These are phyloP conservation scores for Diaporthe ampelina DNA, from an alignment of 2,329 filamentous ascomycete genomes.

Conservation along the genomic window DNA sequence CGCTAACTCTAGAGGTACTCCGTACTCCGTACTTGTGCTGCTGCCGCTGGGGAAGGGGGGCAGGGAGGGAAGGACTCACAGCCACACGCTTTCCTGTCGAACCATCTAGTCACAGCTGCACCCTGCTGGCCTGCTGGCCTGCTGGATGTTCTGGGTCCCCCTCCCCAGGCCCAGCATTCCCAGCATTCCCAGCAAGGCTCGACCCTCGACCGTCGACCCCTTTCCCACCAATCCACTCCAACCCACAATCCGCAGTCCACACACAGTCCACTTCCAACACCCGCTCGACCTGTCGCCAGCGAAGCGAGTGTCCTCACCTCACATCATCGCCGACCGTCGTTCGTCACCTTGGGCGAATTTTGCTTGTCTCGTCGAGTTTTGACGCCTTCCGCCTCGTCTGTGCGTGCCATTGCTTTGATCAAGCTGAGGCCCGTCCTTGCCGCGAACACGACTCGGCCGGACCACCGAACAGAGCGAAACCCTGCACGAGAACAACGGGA, in stretches of 20 bases:
- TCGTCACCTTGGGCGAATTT: neutral
- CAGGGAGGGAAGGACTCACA: neutral
- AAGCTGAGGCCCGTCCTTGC: constrained; percentile 22
- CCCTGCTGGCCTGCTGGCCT: too few species aligned
- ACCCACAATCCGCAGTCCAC: neutral
- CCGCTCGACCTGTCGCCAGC: constrained; percentile 1
- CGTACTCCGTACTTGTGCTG: neutral
- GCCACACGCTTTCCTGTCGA: constrained; percentile 27
- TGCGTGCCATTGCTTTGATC: constrained; percentile 24
- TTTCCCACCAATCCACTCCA: constrained; percentile 23
- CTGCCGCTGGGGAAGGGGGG: neutral
- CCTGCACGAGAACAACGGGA: neutral
- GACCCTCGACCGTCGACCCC: constrained; percentile 22
- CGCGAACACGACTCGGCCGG: constrained; percentile 26
- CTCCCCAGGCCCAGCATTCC: neutral
- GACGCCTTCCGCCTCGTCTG: constrained; percentile 23
- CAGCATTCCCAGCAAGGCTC: neutral
- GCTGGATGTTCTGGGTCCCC: too few species aligned
- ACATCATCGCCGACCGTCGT: constrained; percentile 1
- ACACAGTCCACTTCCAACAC: neutral
- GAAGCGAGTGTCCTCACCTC: constrained; percentile 21
- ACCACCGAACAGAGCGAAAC: constrained; percentile 12
- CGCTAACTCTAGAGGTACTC: too few species aligned
- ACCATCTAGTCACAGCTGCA: constrained; percentile 16
- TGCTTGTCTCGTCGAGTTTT: constrained; percentile 9